Evolutionary conservation across 331 rosid genomes (phyloP), one percentile per base, ranked within the genome.

Genomic region (Malus hybrid): DNA sequence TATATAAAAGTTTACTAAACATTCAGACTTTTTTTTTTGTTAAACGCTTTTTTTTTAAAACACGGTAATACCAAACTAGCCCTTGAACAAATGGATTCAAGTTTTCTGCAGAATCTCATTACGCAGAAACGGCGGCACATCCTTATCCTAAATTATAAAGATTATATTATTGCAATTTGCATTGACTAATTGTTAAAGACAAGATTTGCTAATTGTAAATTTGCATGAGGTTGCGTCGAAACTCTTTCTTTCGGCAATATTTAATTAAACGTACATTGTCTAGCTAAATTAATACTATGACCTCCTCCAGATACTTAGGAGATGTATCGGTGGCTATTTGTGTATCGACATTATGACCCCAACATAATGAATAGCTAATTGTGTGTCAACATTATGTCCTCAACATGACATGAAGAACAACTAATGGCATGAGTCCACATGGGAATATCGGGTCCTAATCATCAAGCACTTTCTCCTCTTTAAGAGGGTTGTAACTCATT

Each of bases 91-190:
- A 39, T 39, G 46, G 12, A 39, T 39, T 31, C 69, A 70, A 36
- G 63, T 20, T 60, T 72, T 32, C 46, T 72, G 68, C 68, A 72
- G 76, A 39, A 72, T 72, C 42, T 39, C 57, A 72, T 59, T 59
- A 22, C 22, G 14, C 18, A 34, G 56, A 72, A 72, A 72, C 56
- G 67, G 7, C 76, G 42, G 76, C 42, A 39, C 54, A 64, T 50
- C 27, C 52, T 63, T 52, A 77, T 71, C 71, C 77, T 34, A 42
- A 78, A 24, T 64, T 34, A 31, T 5, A 69, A 36, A 32, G 69
- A 73, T 65, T 56, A 56, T 4, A 36, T 15, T 16, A 57, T 24
- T 39, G 16, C 11, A n/a, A 68, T 59, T 24, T 18, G 62, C 60
- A 36, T 28, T 33, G 36, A 57, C 19, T 72, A 31, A 56, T 4